Evolutionary conservation across 176 grass and related monocot species (phyloP), one percentile per base, ranked within the genome.

Genomic region (Stipa capillata): DNA sequence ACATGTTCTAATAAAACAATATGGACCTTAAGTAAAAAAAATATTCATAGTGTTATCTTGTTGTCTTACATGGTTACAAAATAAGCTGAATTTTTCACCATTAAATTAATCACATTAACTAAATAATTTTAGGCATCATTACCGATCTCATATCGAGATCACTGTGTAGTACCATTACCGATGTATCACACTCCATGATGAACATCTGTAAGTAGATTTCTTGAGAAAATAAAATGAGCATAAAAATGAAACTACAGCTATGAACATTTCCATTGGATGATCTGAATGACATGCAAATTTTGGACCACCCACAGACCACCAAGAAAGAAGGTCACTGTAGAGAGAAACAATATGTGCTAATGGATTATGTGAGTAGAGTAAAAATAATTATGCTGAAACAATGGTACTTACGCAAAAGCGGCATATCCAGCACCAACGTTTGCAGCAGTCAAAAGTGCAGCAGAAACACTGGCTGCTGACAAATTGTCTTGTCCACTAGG

Each of bases 361-460:
- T 24, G 0, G 58, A 58, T 66, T 29, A 42, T 60, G 4, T 16
- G 1, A 67, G 18, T n/a, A n/a, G n/a, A n/a, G n/a, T n/a, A n/a
- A n/a, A 73, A 45, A 36, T 9, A 29, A 74, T 63, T n/a, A 3
- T 66, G 8, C 18, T 21, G 49, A 83, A 74, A 20, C 15, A 83
- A 78, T 33, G 85, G 47, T 51, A 88, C 97, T 93, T 84, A 99
- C 97, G 86, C 92, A 82, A 99, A 99, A 65, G 90, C 97, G 56
- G 92, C 91, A 69, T 96, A 99, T 80, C 97, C 92, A 86, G 88
- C 82, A 82, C 89, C 91, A 80, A 81, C 86, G 86, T 91, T 90
- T 74, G 84, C 88, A 85, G 92, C 78, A 55, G 77, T 71, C 69
- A 98, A 66, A 74, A 93, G 77, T 27, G 88, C 59, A 1, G 72